phyloP scores from a whole-genome alignment of 108 stramenopile genomes.

The Cyclotella kingstonii region DNA sequence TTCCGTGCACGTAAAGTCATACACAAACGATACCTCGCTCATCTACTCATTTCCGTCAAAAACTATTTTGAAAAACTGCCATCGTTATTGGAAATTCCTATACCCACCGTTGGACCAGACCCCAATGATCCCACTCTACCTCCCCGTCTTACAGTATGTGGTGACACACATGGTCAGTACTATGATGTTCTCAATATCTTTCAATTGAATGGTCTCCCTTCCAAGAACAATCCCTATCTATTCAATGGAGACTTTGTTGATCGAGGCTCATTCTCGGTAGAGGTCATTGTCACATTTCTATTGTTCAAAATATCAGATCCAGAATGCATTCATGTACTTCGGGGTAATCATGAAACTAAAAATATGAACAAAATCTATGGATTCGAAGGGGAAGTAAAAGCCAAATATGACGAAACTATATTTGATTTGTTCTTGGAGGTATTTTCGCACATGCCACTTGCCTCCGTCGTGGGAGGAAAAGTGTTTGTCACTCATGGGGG shows the following conservation, averaged over 20 bases:
- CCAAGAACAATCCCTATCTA: conserved; percentile 85
- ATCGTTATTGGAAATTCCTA: conserved; percentile 67
- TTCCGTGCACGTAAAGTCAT: conserved; percentile 92
- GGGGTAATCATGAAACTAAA: conserved; percentile 99
- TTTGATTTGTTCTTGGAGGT: conserved; percentile 96
- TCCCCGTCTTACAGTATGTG: conserved; percentile 86
- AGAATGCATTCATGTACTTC: conserved; percentile 75
- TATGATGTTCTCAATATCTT: conserved; percentile 99
- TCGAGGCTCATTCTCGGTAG: conserved; percentile 93
- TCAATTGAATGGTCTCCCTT: conserved; percentile 89
- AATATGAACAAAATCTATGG: conserved; percentile 99
- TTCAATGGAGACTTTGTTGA: conserved; percentile 99
- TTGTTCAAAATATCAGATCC: conserved; percentile 87
- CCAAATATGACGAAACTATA: conserved; percentile 96
- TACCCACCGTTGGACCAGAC: conserved; percentile 61
- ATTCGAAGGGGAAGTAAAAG: conserved; percentile 97
- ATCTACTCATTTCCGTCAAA: conserved; percentile 69
- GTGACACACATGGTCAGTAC: conserved; percentile 99
- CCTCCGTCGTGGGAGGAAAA: conserved; percentile 79
- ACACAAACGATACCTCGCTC: conserved; percentile 91
- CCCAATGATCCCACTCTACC: conserved; percentile 40
- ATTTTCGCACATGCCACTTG: conserved; percentile 88
- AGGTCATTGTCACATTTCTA: conserved; percentile 92
- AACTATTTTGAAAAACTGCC: conserved; percentile 59
- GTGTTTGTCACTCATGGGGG: conserved; percentile 98